A percentile compares a stretch with the other conserved stretches of the same genome.
Evolutionary conservation across 1,284 basidiomycete genomes (phyloP).

Genomic region (Malassezia dermatis): DNA sequence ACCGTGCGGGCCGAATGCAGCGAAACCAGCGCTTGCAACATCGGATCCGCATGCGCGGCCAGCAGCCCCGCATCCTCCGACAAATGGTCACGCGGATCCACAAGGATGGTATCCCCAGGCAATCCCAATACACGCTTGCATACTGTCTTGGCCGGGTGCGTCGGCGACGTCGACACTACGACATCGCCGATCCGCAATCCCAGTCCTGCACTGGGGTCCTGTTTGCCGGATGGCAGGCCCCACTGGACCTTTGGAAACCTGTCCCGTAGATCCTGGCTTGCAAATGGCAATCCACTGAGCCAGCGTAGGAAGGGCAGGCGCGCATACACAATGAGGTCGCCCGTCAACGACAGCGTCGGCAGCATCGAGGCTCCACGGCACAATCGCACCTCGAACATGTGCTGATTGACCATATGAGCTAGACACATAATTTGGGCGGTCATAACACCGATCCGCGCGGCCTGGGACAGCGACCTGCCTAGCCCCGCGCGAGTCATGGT

Average conservation of each 20-base stretch:
- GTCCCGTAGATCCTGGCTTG: not conserved
- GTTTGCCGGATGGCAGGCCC: slow-evolving; percentile 14
- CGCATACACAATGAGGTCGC: slow-evolving; percentile 33
- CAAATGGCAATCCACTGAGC: not conserved
- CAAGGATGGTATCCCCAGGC: slow-evolving; percentile 76
- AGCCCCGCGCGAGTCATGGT: not conserved
- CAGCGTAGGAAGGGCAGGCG: slow-evolving; percentile 23
- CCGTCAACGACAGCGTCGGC: slow-evolving; percentile 32
- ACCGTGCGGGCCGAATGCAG: slow-evolving; percentile 9
- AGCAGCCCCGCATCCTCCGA: not conserved
- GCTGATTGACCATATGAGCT: slow-evolving; percentile 26
- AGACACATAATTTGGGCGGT: slow-evolving; percentile 24
- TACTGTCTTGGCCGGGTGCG: slow-evolving; percentile 60
- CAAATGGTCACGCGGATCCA: slow-evolving; percentile 58
- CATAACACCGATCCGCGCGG: slow-evolving; percentile 5
- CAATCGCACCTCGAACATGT: slow-evolving; percentile 28
- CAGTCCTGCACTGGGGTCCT: slow-evolving; percentile 28
- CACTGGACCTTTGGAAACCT: not conserved
- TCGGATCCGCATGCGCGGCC: not conserved
- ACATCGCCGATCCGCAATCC: slow-evolving; percentile 59
- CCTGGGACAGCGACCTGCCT: not conserved
- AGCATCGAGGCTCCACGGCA: slow-evolving; percentile 40
- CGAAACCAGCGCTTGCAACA: not conserved
- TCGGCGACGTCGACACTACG: slow-evolving; percentile 65
- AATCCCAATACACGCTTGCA: slow-evolving; percentile 87